Base-by-base conservation (phyloP, 2,329 filamentous ascomycete genomes). In the Colletotrichum phormii region DNA sequence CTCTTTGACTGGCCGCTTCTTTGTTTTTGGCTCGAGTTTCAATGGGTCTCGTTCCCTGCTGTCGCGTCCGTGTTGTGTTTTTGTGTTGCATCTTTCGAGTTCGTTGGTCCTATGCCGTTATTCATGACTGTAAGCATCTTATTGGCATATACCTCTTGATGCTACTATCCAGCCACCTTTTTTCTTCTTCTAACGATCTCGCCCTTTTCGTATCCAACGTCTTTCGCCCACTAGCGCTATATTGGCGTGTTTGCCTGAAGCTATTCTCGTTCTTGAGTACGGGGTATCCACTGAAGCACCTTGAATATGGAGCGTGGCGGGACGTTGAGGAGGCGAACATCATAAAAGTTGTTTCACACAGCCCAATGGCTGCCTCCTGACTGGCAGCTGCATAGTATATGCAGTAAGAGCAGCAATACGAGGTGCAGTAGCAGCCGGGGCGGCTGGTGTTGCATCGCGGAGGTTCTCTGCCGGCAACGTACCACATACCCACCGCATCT, bases 391-490 rank as follows among this genome's bases (percentile, higher is more conserved):
- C 62, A 64, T 46, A 15, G 63, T 35, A 58, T 49, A 18, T 65
- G 53, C 53, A 31, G 33, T 31, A 26, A 42, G 15, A 69, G 59
- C n/a, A 46, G 42, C 11, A 72, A 72, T 72, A 72, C 70, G 70
- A 72, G 70, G 60, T 70, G 70, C 46, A 61, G 46, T 57, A 70
- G 65, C 18, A 55, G 33, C 29, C 18, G 15, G 59, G 31, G 60
- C 70, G 70, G 60, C 60, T 70, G 66, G 66, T 24, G 54, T 70
- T 72, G 66, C 66, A 72, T 70, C 66, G 37, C 49, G 55, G 62
- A 64, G 31, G 54, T 35, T 26, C 29, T 51, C 46, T 68, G 33
- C 65, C 54, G 55, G 55, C 59, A 46, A 60, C 60, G 58, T 60
- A 33, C 24, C 58, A 53, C 9, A 49, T n/a, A 6, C 59, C 58